Percentiles rank a stretch among this genome's conserved stretches.
Evolutionary conservation across 2,329 filamentous ascomycete genomes (phyloP).

Genomic region (Pseudogymnoascus sp.): DNA sequence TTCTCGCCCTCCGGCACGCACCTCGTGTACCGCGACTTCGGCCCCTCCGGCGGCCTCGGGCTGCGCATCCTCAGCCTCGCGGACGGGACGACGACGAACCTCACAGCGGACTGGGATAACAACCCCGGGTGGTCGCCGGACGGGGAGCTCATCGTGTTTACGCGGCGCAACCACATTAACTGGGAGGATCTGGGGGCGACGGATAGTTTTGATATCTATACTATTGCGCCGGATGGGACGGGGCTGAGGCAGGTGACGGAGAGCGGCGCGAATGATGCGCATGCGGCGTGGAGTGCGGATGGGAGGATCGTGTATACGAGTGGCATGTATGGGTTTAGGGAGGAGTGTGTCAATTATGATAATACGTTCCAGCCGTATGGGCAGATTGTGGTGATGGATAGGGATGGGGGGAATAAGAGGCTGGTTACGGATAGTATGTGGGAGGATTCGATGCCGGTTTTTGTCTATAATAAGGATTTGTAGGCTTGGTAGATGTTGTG

Average conservation of each 20-base stretch:
- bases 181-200: neutral
- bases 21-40: conserved; percentile 32
- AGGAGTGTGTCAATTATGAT: conserved; percentile 34
- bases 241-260: conserved; percentile 29
- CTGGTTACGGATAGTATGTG: conserved; percentile 27
- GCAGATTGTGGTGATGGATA: conserved; percentile 37
- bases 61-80: conserved; percentile 28
- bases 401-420: conserved; percentile 30
- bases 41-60: conserved; percentile 21
- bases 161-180: conserved; percentile 27
- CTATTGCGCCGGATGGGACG: conserved; percentile 34
- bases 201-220: conserved; percentile 30
- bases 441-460: conserved; percentile 29
- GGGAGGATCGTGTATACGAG: conserved; percentile 34
- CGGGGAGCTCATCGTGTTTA: conserved; percentile 33
- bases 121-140: conserved; percentile 33
- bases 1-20: conserved; percentile 31
- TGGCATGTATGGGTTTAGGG: conserved; percentile 37
- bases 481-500: neutral
- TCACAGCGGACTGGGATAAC: conserved; percentile 34
- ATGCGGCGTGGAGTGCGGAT: conserved; percentile 37
- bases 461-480: conserved; percentile 16
- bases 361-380: conserved; percentile 39
- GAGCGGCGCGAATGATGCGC: conserved; percentile 34
- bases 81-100: conserved; percentile 20